phyloP scores from a whole-genome alignment of 2,329 filamentous ascomycete species.

The Cryphonectria nitschkei region DNA sequence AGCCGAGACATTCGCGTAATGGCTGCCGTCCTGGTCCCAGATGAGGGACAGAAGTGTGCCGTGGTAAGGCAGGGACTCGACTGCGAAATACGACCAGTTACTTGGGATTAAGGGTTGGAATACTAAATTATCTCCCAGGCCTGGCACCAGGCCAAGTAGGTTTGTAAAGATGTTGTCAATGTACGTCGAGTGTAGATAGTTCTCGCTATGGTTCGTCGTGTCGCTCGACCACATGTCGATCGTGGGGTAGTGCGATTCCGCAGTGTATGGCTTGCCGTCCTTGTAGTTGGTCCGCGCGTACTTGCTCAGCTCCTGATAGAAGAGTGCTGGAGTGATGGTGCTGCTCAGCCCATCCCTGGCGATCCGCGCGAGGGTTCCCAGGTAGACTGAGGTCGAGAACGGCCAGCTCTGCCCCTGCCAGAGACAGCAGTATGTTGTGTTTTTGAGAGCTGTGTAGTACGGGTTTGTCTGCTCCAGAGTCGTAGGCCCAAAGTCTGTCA shows the following conservation, averaged over 20 bases:
- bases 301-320: background rate
- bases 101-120: background rate
- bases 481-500: background rate
- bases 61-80: constrained; percentile 3
- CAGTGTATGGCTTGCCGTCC: background rate
- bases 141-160: background rate
- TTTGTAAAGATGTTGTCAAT: constrained; percentile 9
- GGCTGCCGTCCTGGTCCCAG: constrained; percentile 1
- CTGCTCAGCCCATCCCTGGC: background rate
- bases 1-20: background rate
- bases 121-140: background rate
- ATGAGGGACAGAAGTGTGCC: background rate
- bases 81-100: constrained; percentile 5
- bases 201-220: constrained; percentile 5
- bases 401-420: constrained; percentile 2
- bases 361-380: background rate
- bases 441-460: background rate
- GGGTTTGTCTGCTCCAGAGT: background rate
- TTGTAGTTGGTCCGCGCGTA: background rate
- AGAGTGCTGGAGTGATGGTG: background rate
- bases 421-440: background rate
- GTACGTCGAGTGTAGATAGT: constrained; percentile 1
- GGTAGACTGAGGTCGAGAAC: background rate
- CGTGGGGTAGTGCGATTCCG: background rate
- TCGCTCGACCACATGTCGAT: constrained; percentile 3